These are phyloP conservation scores for Hypoxylon lienhwacheense DNA, from an alignment of 495 filamentous ascomycete species.

Conservation along the genomic window DNA sequence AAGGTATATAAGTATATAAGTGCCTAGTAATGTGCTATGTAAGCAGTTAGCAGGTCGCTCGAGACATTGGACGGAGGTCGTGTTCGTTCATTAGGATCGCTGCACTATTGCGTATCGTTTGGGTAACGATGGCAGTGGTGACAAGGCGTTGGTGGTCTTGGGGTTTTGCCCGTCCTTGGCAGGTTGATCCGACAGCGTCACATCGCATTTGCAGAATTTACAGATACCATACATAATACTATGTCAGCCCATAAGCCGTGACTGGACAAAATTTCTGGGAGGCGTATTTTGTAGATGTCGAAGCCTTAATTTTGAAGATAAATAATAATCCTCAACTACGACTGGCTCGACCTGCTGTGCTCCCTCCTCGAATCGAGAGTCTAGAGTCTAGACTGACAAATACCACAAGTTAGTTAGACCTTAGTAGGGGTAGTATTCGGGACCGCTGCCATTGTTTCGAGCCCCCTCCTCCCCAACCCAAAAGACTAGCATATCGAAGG, in stretches of 20 bases:
- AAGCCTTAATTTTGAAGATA: neutral
- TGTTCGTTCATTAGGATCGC: slow-evolving; percentile 23
- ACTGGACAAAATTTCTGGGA: no score
- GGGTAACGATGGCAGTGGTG: slow-evolving; percentile 21
- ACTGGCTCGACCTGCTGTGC: neutral
- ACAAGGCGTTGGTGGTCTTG: no score
- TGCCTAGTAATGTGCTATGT: no score
- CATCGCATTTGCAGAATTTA: slow-evolving; percentile 29
- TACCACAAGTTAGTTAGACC: slow-evolving; percentile 1
- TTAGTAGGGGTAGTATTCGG: neutral
- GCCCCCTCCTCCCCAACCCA: no score
- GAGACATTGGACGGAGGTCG: slow-evolving; percentile 24
- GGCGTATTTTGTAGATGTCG: neutral
- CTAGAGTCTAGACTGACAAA: slow-evolving; percentile 20
- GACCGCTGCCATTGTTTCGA: no score
- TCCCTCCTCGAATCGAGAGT: neutral
- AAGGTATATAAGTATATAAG: no score
- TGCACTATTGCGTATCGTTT: slow-evolving; percentile 35
- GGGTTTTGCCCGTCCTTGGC: slow-evolving; percentile 34
- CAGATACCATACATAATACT: no score
- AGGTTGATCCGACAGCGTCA: slow-evolving; percentile 39
- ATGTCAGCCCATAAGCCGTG: slow-evolving; percentile 28
- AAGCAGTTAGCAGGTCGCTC: no score
- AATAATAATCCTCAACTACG: neutral
- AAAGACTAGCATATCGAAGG: no score